Conservation (phyloP, 1,139 yeast species). For the Yamadazyma membranifaciens region DNA sequence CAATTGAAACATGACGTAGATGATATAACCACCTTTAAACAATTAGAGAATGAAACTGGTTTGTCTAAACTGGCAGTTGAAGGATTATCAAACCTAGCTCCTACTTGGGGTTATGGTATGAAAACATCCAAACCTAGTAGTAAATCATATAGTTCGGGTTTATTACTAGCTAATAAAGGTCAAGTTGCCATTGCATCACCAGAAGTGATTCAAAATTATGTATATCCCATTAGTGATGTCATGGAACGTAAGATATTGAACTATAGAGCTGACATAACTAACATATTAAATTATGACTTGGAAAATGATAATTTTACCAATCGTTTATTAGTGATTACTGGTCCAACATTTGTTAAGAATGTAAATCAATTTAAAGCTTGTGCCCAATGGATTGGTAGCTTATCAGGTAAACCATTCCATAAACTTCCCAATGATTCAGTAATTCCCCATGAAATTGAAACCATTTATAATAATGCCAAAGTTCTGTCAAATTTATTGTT, state of each 20-base stretch:
- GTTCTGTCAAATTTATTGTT: constrained; percentile 16
- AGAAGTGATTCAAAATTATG: constrained; percentile 41
- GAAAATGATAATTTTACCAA: constrained; percentile 2
- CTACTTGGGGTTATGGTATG: constrained; percentile 17
- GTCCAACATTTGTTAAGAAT: constrained; percentile 33
- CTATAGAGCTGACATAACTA: constrained; percentile 18
- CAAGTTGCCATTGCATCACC: constrained; percentile 43
- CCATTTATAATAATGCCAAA: constrained; percentile 13
- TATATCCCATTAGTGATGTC: constrained; percentile 32
- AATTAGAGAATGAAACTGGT: constrained; percentile 9
- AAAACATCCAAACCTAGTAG: constrained; percentile 11
- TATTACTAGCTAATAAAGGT: constrained; percentile 27
- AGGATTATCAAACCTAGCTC: constrained; percentile 3
- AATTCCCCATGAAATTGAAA: constrained; percentile 14
- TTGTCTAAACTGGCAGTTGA: not conserved
- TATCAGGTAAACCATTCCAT: constrained; percentile 18
- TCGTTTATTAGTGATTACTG: constrained; percentile 37
- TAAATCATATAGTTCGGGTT: constrained; percentile 19
- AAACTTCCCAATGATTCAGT: constrained; percentile 1
- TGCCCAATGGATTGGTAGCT: constrained; percentile 39
- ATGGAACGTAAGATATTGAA: constrained; percentile 27
- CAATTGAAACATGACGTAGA: constrained; percentile 2
- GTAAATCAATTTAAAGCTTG: constrained; percentile 36
- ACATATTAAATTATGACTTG: constrained; percentile 15
- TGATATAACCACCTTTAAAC: constrained; percentile 10